Evolutionary conservation across 257 asterid species (phyloP).

Genomic region (Dorcoceras hygrometricum): DNA sequence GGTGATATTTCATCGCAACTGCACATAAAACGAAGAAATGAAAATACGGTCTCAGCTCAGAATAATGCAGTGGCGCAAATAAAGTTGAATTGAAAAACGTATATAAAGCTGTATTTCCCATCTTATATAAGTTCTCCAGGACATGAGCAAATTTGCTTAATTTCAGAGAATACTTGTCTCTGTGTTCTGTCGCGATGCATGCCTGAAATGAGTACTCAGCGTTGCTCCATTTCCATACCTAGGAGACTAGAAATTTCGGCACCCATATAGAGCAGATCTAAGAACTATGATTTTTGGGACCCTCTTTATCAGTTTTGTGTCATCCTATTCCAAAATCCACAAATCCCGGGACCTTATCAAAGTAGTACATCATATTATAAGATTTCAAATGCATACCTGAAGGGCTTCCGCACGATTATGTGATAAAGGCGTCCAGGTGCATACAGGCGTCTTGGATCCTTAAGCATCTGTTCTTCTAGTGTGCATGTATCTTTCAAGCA

Average conservation of each 20-base stretch:
- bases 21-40: conserved; percentile 24
- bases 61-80: conserved; percentile 6
- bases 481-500: conserved; percentile 97
- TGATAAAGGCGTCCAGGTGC: conserved; percentile 99
- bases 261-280: background rate
- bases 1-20: conserved; percentile 73
- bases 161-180: background rate
- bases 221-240: background rate
- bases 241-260: background rate
- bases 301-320: background rate
- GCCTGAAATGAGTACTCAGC: background rate
- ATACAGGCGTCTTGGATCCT: conserved; percentile 92
- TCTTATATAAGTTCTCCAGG: background rate
- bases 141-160: too few species aligned
- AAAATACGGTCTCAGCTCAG: background rate
- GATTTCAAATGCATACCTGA: conserved; percentile 50
- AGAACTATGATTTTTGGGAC: background rate
- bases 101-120: background rate
- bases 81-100: background rate
- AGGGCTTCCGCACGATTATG: conserved; percentile 82
- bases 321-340: conserved; percentile 10
- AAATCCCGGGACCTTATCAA: conserved; percentile 1
- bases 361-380: background rate
- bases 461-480: conserved; percentile 83
- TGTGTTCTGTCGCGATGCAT: background rate